Evolutionary conservation across 768 basidiomycete species (phyloP), one percentile per base, ranked within the genome.

Genomic region (Exsudoporus frostii): DNA sequence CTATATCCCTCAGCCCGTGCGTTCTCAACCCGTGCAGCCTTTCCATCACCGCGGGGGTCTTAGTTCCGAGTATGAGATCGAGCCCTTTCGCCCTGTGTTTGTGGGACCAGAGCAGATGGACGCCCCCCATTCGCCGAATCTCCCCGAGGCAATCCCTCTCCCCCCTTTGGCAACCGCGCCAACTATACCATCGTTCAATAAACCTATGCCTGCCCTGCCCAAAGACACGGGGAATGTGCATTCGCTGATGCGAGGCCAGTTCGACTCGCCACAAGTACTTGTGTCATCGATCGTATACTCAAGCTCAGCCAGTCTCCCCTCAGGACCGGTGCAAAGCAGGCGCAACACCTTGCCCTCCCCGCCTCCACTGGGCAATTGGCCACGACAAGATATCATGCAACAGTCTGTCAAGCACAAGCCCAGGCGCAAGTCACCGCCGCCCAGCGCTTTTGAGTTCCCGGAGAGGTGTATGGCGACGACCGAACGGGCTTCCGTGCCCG

Each of bases 341-440:
- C 54, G 55, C 51, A 32, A 5, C 39, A 53, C 58, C 47, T 20
- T 50, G 49, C 65, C 72, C 14, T 70, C 73, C 14, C 76, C 79
- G 29, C 70, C 76, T 25, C 79, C 78, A 4, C 65, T 84, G 1
- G 79, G 80, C 17, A 67, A 79, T 32, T 84, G 84, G 83, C 84
- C 82, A 34, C 76, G 78, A 20, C 59, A 63, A 11, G 75, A 83
- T 56, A 39, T 63, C 37, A 62, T 70, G 66, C 56, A 63, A 41
- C 55, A 54, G 24, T 65, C 72, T 45, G 51, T 54, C 50, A 62
- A 53, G 24, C 29, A 25, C 24, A 51, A 13, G 20, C 30, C 30
- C 20, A 65, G 40, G 38, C 49, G 50, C 44, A 58, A 39, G 42
- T 13, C 54, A n/a, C 51, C 53, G 6, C 58, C 64, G 6, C 55